phyloP scores from a whole-genome alignment of 1,284 basidiomycete species.

The Sanghuangporus sanghuang region DNA sequence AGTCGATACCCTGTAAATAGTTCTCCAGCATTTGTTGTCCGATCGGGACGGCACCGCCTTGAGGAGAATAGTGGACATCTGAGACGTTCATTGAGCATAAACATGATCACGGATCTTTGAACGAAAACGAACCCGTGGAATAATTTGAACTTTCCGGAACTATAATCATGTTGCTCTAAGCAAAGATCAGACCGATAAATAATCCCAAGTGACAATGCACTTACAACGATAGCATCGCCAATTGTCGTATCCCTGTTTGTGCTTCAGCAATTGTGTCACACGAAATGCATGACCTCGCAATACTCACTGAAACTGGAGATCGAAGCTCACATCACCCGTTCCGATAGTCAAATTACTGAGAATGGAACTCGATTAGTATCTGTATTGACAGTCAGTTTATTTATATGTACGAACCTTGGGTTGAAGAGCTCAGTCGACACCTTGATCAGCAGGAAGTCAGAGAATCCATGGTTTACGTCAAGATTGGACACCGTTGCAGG shows the following conservation, averaged over 20 bases:
- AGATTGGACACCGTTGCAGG: constrained; percentile 56
- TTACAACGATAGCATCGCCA: constrained; percentile 55
- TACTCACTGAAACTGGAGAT: constrained; percentile 50
- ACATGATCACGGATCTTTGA: not conserved
- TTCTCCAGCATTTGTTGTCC: constrained; percentile 64
- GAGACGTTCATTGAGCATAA: constrained; percentile 16
- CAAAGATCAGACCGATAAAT: constrained; percentile 17
- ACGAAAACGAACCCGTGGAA: constrained; percentile 38
- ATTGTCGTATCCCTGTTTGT: constrained; percentile 42
- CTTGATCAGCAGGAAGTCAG: constrained; percentile 67
- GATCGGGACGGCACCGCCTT: constrained; percentile 47
- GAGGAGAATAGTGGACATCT: constrained; percentile 64
- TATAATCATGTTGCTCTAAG: constrained; percentile 48
- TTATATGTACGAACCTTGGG: constrained; percentile 41
- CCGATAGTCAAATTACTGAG: constrained; percentile 68
- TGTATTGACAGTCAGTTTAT: not conserved
- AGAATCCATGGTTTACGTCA: constrained; percentile 68
- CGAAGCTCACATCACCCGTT: constrained; percentile 61
- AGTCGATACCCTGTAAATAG: constrained; percentile 63
- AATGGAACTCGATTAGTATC: constrained; percentile 10
- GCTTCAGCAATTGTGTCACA: constrained; percentile 3
- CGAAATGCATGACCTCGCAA: not conserved
- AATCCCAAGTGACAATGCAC: constrained; percentile 24
- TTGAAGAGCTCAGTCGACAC: constrained; percentile 56
- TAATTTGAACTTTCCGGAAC: constrained; percentile 50